Base-by-base conservation (phyloP, 768 basidiomycete genomes). In the Pleurotus platypus region DNA sequence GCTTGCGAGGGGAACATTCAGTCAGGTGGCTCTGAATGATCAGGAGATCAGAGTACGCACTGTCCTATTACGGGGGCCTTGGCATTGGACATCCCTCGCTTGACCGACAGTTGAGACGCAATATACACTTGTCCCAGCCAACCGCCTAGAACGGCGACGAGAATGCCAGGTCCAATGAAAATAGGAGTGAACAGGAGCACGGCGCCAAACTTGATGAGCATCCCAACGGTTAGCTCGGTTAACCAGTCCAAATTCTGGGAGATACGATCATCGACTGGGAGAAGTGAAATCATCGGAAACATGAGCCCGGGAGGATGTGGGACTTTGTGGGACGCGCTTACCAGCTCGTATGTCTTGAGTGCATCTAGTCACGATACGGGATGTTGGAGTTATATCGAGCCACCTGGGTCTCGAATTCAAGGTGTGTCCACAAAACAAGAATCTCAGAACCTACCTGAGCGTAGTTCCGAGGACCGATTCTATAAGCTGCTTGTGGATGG, bases 311-410 rank as follows among this genome's bases (percentile, higher is more conserved):
- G 30, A 11, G 30, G 30, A 35, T 1, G 30, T 4, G 30, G 30
- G 9, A 11, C 30, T 11, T 35, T 3, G 30, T 9, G 30, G 8
- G 30, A 26, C 11, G 30, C 11, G 46, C 49, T 50, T 22, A 30
- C 69, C 60, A 42, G 61, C 58, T 22, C 79, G 69, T 7, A 82
- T 78, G 62, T 82, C 81, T 46, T 78, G 74, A 0, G 80, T 81
- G 58, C 76, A 76, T 22, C 55, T 38, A 5, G 78, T 68, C 37
- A 81, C 77, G 54, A 83, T 74, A 1, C 81, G 75, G 2, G 61
- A 58, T 3, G 62, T 59, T 5, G 64, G 61, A 0, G 65, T 66
- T 9, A 51, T 55, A 47, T 60, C 58, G 4, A 69, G 63, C 56
- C 55, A 78, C 69, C 77, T 69, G 30, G 30, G 30, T 35, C 9